A percentile compares a stretch with the other conserved stretches of the same genome.
These are phyloP conservation scores for Alternaria triticimaculans DNA, from an alignment of 2,329 filamentous ascomycete species.

Conservation along the genomic window DNA sequence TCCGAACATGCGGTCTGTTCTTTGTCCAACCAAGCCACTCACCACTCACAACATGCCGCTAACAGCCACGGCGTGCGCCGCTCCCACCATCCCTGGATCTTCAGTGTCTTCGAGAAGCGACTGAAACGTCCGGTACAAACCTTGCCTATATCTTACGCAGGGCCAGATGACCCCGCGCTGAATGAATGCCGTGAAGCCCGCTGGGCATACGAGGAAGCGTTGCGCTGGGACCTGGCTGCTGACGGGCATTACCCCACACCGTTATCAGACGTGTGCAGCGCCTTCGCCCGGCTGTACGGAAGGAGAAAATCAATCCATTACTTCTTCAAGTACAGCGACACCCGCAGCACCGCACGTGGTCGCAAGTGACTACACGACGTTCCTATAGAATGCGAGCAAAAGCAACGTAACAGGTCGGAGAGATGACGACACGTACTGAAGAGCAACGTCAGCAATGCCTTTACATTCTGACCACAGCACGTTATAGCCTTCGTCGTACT, in stretches of 20 bases:
- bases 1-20: slow-evolving; percentile 30
- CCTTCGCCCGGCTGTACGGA: slow-evolving; percentile 10
- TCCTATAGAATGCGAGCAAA: not conserved
- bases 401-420: not conserved
- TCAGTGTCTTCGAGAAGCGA: slow-evolving; percentile 34
- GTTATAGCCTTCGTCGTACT: not conserved
- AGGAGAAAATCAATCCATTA: not conserved
- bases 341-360: not conserved
- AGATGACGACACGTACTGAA: not conserved
- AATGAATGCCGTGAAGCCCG: slow-evolving; percentile 2
- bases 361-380: not conserved
- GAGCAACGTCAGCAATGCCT: not conserved
- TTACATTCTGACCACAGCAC: not conserved
- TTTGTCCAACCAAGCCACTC: slow-evolving; percentile 5
- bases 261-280: slow-evolving; percentile 11
- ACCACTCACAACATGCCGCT: slow-evolving; percentile 10
- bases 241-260: slow-evolving; percentile 21
- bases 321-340: not conserved
- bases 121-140: slow-evolving; percentile 28
- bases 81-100: slow-evolving; percentile 13
- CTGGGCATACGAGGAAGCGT: slow-evolving; percentile 2
- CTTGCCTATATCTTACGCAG: slow-evolving; percentile 1
- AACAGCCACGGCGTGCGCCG: slow-evolving; percentile 14
- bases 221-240: slow-evolving; percentile 13
- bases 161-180: not conserved